Base-by-base conservation (phyloP, 192 early-diverging fungal genomes). In the Coemansia sp. region DNA sequence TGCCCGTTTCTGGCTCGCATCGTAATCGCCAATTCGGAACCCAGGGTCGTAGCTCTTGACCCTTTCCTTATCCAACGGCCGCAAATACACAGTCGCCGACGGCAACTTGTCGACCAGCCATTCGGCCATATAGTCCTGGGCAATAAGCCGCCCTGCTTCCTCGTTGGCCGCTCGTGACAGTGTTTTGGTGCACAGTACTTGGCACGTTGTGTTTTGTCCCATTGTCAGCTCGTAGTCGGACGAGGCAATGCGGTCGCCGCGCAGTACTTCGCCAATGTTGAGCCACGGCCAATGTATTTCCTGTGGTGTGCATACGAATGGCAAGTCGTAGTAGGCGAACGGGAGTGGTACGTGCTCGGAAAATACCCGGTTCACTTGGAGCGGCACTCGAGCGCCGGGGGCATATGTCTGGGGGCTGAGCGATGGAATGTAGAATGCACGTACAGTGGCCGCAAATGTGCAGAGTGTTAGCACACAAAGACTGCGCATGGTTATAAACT, bases 61-160 rank as follows among this genome's bases (percentile, higher is more conserved):
- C 16, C 38, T 7, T 23, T 14, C 3, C 12, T 25, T 22, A n/a
- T 57, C n/a, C 31, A 17, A 26, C 48, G 41, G 60, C 37, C 37
- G 48, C 25, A 67, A 73, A 6, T 68, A 52, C 43, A 75, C 80
- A 2, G 86, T 87, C 3, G 88, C 88, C 17, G 84, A 84, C 0
- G 88, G 88, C 53, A 90, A 61, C 64, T 88, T 87, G 63, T 90
- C 88, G 0, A 88, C 82, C 26, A 90, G 80, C 86, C 86, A 90
- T 66, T 90, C 88, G 38, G 86, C 82, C 59, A 74, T 67, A 43
- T 90, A 88, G 27, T 87, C 82, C 62, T 88, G 83, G 62, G 74
- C 61, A 26, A 86, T 82, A 21, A 88, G 76, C 43, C 71, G 67
- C 16, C 61, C 74, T 9, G 86, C 86, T 8, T 83, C 70, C 19